phyloP scores from a whole-genome alignment of 441 rosid species.

The Gossypium gossypioides region DNA sequence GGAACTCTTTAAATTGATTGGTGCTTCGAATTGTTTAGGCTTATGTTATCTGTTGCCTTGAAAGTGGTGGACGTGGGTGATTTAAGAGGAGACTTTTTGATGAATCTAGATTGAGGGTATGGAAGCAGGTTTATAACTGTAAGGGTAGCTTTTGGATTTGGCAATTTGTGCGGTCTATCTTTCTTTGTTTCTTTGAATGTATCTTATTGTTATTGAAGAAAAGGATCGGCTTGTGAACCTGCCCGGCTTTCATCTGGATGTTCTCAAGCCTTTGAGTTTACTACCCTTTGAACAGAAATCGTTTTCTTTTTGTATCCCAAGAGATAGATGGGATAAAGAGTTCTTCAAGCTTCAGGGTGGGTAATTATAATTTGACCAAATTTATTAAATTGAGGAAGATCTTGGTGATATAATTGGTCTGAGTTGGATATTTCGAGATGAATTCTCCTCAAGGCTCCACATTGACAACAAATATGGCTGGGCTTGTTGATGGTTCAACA shows the following conservation, averaged over 20 bases:
- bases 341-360: slow-evolving; percentile 51
- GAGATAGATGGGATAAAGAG: slow-evolving; percentile 84
- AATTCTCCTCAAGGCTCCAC: slow-evolving; percentile 64
- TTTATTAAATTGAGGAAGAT: not conserved
- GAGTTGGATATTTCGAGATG: slow-evolving; percentile 27
- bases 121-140: slow-evolving; percentile 24
- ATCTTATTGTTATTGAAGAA: slow-evolving; percentile 39
- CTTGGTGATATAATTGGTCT: slow-evolving; percentile 13
- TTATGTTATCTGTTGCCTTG: slow-evolving; percentile 3
- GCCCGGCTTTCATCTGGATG: slow-evolving; percentile 39
- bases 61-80: not conserved
- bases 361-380: slow-evolving; percentile 16
- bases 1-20: not conserved
- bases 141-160: slow-evolving; percentile 17
- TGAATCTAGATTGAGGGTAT: slow-evolving; percentile 12
- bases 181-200: slow-evolving; percentile 47
- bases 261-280: slow-evolving; percentile 46
- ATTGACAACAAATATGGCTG: slow-evolving; percentile 48
- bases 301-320: slow-evolving; percentile 38
- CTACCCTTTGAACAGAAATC: slow-evolving; percentile 27
- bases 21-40: not conserved
- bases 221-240: slow-evolving; percentile 53
- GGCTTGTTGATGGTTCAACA: slow-evolving; percentile 50
- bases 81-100: not conserved
- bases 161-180: slow-evolving; percentile 20